A percentile compares a stretch with the other conserved stretches of the same genome.
phyloP scores from a whole-genome alignment of 768 basidiomycete genomes.

The Mycena rebaudengoi region DNA sequence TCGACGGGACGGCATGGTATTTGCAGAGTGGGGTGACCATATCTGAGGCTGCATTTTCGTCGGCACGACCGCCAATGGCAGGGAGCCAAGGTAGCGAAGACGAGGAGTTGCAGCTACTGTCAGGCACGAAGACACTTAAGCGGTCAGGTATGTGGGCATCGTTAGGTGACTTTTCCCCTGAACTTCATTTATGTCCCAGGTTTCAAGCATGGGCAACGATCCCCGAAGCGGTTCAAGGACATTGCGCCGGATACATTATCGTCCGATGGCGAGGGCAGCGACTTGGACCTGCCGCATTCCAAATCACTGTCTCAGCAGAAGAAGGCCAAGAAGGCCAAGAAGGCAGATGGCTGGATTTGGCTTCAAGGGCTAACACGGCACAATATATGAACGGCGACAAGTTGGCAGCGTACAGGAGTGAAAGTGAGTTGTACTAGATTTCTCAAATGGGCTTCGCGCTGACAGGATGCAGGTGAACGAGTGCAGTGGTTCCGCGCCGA shows the following conservation, averaged over 20 bases:
- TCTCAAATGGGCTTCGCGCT: too few relatives aligned
- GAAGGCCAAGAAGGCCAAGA: neutral
- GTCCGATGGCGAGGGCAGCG: neutral
- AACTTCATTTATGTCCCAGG: too few relatives aligned
- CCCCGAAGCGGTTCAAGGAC: neutral
- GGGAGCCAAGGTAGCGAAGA: neutral
- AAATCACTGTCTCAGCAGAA: neutral
- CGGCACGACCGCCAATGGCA: neutral
- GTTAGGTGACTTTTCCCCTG: too few relatives aligned
- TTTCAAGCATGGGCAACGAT: neutral
- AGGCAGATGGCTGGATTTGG: constrained; percentile 7
- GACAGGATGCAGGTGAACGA: too few relatives aligned
- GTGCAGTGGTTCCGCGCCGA: too few relatives aligned
- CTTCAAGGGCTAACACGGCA: neutral
- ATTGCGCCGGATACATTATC: neutral
- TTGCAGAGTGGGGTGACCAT: neutral
- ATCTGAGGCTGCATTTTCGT: neutral
- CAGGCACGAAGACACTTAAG: too few relatives aligned
- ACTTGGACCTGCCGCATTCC: neutral
- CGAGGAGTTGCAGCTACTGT: neutral
- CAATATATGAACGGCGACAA: neutral
- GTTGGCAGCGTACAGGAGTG: neutral
- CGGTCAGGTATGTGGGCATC: too few relatives aligned
- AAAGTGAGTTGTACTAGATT: too few relatives aligned
- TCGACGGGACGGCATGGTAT: constrained; percentile 11